Evolutionary conservation across 495 filamentous ascomycete genomes (phyloP), one percentile per base, ranked within the genome.

Genomic region (Lophiotrema nucula): DNA sequence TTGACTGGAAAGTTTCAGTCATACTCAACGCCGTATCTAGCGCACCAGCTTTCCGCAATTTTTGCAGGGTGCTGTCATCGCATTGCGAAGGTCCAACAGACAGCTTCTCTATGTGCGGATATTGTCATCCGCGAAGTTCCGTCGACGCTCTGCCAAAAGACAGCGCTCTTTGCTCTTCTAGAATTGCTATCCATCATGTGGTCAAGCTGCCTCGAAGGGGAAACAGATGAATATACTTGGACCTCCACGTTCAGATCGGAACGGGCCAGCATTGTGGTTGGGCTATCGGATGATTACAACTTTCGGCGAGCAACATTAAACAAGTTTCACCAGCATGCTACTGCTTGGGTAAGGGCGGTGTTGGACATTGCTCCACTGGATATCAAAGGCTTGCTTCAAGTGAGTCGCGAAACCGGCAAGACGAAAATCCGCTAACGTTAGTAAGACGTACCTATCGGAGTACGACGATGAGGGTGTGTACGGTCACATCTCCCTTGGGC

Each of bases 131-230:
- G 72, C 21, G 81, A 87, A 58, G 87, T 92, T 35, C 93, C 93
- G 2, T 96, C 93, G 3, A 85, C 90, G 18, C 79, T 98, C 0
- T 97, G 95, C 65, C 88, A 95, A 63, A 87, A 87, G 64, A 81
- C 84, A 12, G 96, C 93, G 5, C 76, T 98, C 0, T 97, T 97
- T 74, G 88, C 92, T 4, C 78, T 98, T 27, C 77, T 97, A 5
- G 93, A 97, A 68, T 81, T 98, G 3, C 73, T 98, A 35, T 89
- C 89, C 1, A 80, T 97, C 31, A 89, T 98, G 86, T 98, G 92
- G 92, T 80, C 79, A 22, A 92, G 92, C 67, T 97, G 95, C 66
- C 77, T 97, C 5, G 91, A 97, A 68, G 86, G 86, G 11, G 95
- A 98, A 68, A 89, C 90, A 13, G 93, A 98, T 57, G 85, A 96